Base-by-base conservation (phyloP, 139 green algal genomes). In the Tetradesmus obliquus region DNA sequence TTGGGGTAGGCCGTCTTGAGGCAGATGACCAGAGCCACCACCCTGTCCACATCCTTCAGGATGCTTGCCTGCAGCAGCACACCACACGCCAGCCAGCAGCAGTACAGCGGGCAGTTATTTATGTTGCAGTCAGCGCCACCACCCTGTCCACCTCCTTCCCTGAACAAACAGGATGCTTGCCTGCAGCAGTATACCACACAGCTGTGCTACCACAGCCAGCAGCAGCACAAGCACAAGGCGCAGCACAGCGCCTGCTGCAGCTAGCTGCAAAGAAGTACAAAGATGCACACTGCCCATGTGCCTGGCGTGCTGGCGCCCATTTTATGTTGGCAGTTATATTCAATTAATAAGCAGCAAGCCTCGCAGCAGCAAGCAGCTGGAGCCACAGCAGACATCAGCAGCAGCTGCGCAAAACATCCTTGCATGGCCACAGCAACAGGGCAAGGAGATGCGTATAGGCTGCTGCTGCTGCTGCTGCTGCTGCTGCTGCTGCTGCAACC, bases 1-100 rank as follows among this genome's bases (percentile, higher is more conserved):
- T 81, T 89, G 13, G 84, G 84, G 62, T 81, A 89, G 2, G 20
- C 62, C 6, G 84, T 89, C 19, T 89, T 89, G 32, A 89, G 55
- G 3, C 62, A 82, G 60, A 91, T 91, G 9, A 91, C 76, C 3
- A 84, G 20, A 8, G 74, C 57, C 13, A 91, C 76, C 54, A 79
- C 87, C 5, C 54, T 55, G 79, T 84, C 74, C 19, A 87, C 54
- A 54, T 92, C 22, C 32, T 54, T 69, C 80, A 92, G 45, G 3
- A 92, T 22, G 6, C 19, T 71, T 15, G 81, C 88, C 88, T 92
- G 88, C 55, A 88, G 55, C 54, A 53, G 83, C 45, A 32, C 17
- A 83, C 15, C 10, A 72, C 60, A 72, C 10, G 60, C 10, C 13
- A 10, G 60, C 13, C 71, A 45, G 32, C 32, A 45, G 32, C 32